phyloP scores from a whole-genome alignment of 140 eudicot genomes.

The Anethum foeniculum region DNA sequence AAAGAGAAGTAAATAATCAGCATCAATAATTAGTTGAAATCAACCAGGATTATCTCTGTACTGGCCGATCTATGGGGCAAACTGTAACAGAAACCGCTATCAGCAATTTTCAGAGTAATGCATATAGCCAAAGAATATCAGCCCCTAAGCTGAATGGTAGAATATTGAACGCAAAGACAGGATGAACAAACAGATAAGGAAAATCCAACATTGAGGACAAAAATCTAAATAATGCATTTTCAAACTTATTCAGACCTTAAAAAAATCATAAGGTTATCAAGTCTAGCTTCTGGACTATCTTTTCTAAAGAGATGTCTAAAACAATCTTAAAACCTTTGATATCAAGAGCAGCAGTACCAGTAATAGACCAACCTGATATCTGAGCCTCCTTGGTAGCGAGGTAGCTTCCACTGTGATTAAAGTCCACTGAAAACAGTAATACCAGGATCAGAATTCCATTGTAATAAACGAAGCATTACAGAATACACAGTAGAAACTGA shows the following conservation, averaged over 20 bases:
- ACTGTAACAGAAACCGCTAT: not conserved
- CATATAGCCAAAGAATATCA: not conserved
- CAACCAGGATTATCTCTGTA: not conserved
- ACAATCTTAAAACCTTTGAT: not conserved
- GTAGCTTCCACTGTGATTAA: conserved; percentile 96
- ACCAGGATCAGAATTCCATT: too few relatives aligned
- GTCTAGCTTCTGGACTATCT: not conserved
- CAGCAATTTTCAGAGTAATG: not conserved
- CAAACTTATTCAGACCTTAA: too few relatives aligned
- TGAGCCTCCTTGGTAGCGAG: conserved; percentile 83
- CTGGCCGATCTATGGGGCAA: not conserved
- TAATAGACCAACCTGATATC: conserved; percentile 54
- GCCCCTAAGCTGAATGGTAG: not conserved
- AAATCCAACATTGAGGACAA: not conserved
- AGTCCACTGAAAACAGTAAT: conserved; percentile 68
- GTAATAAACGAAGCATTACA: conserved; percentile 9
- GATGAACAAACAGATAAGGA: not conserved
- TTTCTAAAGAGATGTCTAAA: not conserved
- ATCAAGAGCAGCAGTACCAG: not conserved
- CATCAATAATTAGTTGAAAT: not conserved
- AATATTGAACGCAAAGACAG: not conserved
- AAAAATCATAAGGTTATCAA: too few relatives aligned
- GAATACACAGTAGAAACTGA: not conserved
- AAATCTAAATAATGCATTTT: too few relatives aligned
- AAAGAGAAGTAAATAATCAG: not conserved